Evolutionary conservation across 2,329 filamentous ascomycete genomes (phyloP).

Genomic region (Ophiosphaerella korrae): DNA sequence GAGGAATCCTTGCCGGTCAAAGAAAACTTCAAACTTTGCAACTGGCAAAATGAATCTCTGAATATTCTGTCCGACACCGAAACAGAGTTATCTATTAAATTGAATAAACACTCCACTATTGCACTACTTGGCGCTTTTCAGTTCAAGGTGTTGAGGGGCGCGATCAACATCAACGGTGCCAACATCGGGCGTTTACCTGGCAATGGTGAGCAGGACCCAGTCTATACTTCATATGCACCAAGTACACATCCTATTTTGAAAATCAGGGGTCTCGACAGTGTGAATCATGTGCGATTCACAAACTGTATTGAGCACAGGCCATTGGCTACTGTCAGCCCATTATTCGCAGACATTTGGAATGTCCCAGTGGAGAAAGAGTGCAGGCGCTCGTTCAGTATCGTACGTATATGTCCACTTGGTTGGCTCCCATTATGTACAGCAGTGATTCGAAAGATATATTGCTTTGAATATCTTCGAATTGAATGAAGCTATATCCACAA

Average conservation of each 20-base stretch:
- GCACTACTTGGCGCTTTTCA: slow-evolving; percentile 68
- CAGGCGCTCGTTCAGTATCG: slow-evolving; percentile 39
- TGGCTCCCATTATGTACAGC: too few species aligned
- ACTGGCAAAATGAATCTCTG: slow-evolving; percentile 30
- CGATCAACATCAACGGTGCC: slow-evolving; percentile 69
- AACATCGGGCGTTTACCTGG: slow-evolving; percentile 56
- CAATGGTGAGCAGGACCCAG: slow-evolving; percentile 16
- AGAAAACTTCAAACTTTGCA: slow-evolving; percentile 38
- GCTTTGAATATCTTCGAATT: too few species aligned
- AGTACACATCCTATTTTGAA: slow-evolving; percentile 73
- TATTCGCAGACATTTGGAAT: slow-evolving; percentile 72
- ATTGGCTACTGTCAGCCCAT: slow-evolving; percentile 66
- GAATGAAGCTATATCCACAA: too few species aligned
- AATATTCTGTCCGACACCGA: slow-evolving; percentile 31
- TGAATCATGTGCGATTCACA: slow-evolving; percentile 54
- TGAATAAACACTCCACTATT: slow-evolving; percentile 43
- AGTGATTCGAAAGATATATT: too few species aligned
- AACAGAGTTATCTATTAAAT: slow-evolving; percentile 30
- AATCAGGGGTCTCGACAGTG: slow-evolving; percentile 62
- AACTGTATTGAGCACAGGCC: slow-evolving; percentile 55
- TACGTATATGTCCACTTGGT: slow-evolving; percentile 19
- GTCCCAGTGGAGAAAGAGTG: slow-evolving; percentile 38
- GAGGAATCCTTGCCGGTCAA: slow-evolving; percentile 15
- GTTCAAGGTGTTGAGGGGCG: slow-evolving; percentile 65
- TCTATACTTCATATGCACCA: slow-evolving; percentile 66